phyloP scores from a whole-genome alignment of 805 yeast species.

The Blastobotrys attinorum region DNA sequence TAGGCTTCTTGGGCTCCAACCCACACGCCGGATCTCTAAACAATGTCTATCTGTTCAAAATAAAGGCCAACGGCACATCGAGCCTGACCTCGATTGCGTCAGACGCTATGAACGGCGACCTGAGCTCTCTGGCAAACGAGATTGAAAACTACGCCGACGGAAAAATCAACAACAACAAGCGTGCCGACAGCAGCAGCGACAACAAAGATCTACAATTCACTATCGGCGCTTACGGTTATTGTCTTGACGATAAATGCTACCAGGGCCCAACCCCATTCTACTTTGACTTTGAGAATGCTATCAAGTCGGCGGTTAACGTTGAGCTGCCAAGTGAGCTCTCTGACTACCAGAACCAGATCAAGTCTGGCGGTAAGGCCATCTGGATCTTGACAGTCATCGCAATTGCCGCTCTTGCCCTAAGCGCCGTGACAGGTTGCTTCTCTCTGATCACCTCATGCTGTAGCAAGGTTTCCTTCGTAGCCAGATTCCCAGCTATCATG shows the following conservation, averaged over 20 bases:
- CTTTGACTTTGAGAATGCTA: neutral
- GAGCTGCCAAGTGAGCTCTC: neutral
- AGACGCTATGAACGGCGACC: neutral
- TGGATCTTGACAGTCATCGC: neutral
- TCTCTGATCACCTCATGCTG: neutral
- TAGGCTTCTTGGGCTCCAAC: neutral
- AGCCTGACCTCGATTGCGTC: neutral
- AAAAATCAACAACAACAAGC: neutral
- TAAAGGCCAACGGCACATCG: neutral
- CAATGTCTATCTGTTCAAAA: neutral
- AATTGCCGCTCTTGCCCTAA: neutral
- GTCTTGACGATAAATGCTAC: neutral
- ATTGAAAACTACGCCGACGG: no score
- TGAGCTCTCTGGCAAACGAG: neutral
- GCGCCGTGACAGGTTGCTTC: neutral
- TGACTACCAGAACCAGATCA: neutral
- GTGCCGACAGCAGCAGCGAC: no score
- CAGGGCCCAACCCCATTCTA: neutral
- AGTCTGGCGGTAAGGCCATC: constrained; percentile 1
- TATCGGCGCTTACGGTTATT: neutral
- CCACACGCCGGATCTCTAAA: neutral
- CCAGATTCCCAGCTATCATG: neutral
- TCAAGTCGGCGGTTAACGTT: neutral
- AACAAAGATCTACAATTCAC: neutral
- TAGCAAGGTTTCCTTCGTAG: neutral